Evolutionary conservation across 1,139 yeast genomes (phyloP), one percentile per base, ranked within the genome.

Genomic region (Pichia sp.): DNA sequence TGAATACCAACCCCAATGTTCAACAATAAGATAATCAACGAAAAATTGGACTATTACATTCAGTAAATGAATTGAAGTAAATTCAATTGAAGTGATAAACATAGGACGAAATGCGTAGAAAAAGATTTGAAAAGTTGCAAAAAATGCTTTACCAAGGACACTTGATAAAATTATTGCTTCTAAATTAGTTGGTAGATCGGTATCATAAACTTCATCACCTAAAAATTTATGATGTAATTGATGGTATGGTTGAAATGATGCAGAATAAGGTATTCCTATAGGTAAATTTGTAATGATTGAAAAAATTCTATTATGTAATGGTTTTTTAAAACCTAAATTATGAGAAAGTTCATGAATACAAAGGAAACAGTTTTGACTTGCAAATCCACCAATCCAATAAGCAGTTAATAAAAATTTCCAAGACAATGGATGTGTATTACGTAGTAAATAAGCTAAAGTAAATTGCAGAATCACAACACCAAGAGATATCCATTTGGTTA

Each of bases 171-270:
- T 61, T 4, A 82, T 45, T 0, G 94, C 94, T 63, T 89, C 97
- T 32, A 78, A 71, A 34, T 65, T 63, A 0, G 96, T 89, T 34
- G 97, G 97, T 52, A 89, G 70, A 62, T 89, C 97, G 0, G 96
- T 84, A 62, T 89, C 97, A 58, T 79, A 79, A 41, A 73, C 71
- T 55, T 80, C 83, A 61, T 89, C 96, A n/a, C 97, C 97, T 60
- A 85, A 66, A 58, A 84, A 87, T 63, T 89, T 89, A 65, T 89
- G 97, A 59, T 89, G 97, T 40, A 89, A 71, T 61, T 87, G 87
- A 59, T 89, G 97, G 63, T 89, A 89, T 10, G 96, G 96, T 50
- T 84, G 87, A 65, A 89, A 89, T 3, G 95, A 83, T 0, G 96
- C 96, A 36, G 87, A 76, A 63, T 87, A 89, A 1, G 97, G 97